A percentile compares a stretch with the other conserved stretches of the same genome.
phyloP scores from a whole-genome alignment of 768 basidiomycete species.

The Lentinula boryana region DNA sequence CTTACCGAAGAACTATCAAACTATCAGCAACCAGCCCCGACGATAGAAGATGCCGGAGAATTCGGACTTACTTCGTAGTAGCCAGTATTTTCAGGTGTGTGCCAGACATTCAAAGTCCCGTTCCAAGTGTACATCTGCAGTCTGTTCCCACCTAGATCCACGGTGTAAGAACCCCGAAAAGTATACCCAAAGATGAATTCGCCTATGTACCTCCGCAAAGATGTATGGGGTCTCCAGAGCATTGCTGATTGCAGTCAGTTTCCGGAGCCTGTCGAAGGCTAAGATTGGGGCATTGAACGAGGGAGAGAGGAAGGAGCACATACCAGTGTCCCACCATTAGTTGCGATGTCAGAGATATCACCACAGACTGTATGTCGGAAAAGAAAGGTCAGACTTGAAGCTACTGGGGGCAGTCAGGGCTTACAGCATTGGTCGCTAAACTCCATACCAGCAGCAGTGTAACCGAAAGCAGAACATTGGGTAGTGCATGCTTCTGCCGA shows the following conservation, averaged over 20 bases:
- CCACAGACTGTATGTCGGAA: constrained; percentile 51
- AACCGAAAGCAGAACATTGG: constrained; percentile 69
- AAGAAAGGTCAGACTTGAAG: neutral
- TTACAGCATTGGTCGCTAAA: constrained; percentile 62
- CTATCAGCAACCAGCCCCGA: neutral
- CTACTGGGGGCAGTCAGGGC: constrained; percentile 18
- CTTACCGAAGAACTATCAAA: constrained; percentile 7
- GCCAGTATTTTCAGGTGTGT: constrained; percentile 59
- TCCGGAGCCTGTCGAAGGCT: constrained; percentile 20
- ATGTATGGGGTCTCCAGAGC: constrained; percentile 66
- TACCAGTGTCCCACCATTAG: constrained; percentile 15
- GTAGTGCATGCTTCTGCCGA: constrained; percentile 58
- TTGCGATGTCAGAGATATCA: constrained; percentile 49
- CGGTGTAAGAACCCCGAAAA: neutral
- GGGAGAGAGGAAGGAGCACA: neutral
- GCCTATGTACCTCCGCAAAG: constrained; percentile 49
- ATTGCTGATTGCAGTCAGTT: constrained; percentile 43
- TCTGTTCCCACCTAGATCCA: constrained; percentile 24
- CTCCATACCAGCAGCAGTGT: constrained; percentile 63
- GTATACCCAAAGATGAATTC: neutral
- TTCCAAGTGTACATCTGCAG: constrained; percentile 52
- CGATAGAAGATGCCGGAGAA: neutral
- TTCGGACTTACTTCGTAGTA: constrained; percentile 53
- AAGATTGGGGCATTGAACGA: neutral
- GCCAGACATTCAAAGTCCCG: constrained; percentile 53